Base-by-base conservation (phyloP, 371 early-diverging fungal species). In the Mortierella sp. region DNA sequence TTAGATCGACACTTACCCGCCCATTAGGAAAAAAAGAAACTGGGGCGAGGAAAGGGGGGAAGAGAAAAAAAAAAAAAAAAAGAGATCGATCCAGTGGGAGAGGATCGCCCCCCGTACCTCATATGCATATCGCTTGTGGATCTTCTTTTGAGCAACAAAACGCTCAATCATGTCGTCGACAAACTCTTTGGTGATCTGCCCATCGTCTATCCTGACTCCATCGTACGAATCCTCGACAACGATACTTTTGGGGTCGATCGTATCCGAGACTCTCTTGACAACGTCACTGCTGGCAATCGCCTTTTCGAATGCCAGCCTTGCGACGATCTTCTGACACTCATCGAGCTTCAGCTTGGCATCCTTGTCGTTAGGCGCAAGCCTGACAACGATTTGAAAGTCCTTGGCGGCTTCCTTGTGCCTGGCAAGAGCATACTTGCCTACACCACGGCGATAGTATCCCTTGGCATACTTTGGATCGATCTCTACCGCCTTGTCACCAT, bases 321-420 rank as follows among this genome's bases (percentile, higher is more conserved):
- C 89, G 49, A 91, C 90, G 68, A 96, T 94, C 82, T 96, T 96
- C 67, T 94, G 90, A 71, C 96, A 95, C 73, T 95, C 94, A 8
- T 82, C 80, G 58, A 90, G 82, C 67, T 92, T 92, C 23, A 81
- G 61, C 54, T 85, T 86, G 7, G 91, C 93, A 60, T 87, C 90
- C 61, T 85, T 86, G 72, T 93, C 93, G 23, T 64, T 71, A 4
- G 94, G 94, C 26, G 85, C 86, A 67, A 85, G 81, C 60, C 85
- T 89, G 34, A 85, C 84, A 14, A 91, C 89, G 73, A 76, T 46
- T 42, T 68, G 64, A 43, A 72, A 72, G 23, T 78, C 71, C 68
- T 71, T 78, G 45, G 72, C 71, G 3, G 78, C 78, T 45, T 76
- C 78, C 53, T 76, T 76, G 48, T 70, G 66, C 60, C 72, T 59